Percentiles rank a stretch among this genome's conserved stretches.
Evolutionary conservation across 768 basidiomycete genomes (phyloP).

Genomic region (Suillus weaverae): DNA sequence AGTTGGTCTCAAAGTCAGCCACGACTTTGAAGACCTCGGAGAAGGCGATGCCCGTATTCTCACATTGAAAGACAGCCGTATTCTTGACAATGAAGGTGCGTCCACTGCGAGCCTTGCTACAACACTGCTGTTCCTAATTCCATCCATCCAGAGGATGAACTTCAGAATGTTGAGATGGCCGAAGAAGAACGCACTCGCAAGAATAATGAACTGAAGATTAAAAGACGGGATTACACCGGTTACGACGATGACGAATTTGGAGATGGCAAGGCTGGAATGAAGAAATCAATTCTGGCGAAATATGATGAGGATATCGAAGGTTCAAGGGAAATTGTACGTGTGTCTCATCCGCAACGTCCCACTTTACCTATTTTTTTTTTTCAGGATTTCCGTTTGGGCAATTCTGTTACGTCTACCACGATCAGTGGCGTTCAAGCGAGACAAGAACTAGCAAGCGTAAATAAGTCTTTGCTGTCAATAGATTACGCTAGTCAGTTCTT

Average conservation of each 20-base stretch:
- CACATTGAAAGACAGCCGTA: conserved; percentile 93
- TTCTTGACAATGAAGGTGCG: conserved; percentile 91
- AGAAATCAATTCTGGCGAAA: conserved; percentile 81
- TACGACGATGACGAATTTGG: conserved; percentile 96
- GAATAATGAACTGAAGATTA: conserved; percentile 82
- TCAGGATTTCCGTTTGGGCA: conserved; percentile 88
- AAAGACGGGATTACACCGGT: conserved; percentile 87
- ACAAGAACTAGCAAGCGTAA: conserved; percentile 59
- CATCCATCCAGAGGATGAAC: conserved; percentile 82
- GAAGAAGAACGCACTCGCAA: conserved; percentile 82
- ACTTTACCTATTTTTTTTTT: conserved; percentile 10
- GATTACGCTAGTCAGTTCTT: conserved; percentile 81
- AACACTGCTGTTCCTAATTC: not conserved
- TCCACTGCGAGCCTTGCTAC: not conserved
- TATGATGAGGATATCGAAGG: conserved; percentile 92
- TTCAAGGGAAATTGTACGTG: conserved; percentile 60
- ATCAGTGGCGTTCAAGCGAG: conserved; percentile 41
- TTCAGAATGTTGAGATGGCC: conserved; percentile 94
- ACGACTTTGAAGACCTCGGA: conserved; percentile 88
- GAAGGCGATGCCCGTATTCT: conserved; percentile 96
- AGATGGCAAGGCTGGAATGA: conserved; percentile 73
- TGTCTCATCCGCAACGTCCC: conserved; percentile 7
- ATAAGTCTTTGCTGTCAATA: conserved; percentile 79
- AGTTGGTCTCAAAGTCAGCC: conserved; percentile 91
- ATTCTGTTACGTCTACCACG: conserved; percentile 43